These are phyloP conservation scores for Parathielavia appendiculata DNA, from an alignment of 495 filamentous ascomycete species.

Conservation along the genomic window DNA sequence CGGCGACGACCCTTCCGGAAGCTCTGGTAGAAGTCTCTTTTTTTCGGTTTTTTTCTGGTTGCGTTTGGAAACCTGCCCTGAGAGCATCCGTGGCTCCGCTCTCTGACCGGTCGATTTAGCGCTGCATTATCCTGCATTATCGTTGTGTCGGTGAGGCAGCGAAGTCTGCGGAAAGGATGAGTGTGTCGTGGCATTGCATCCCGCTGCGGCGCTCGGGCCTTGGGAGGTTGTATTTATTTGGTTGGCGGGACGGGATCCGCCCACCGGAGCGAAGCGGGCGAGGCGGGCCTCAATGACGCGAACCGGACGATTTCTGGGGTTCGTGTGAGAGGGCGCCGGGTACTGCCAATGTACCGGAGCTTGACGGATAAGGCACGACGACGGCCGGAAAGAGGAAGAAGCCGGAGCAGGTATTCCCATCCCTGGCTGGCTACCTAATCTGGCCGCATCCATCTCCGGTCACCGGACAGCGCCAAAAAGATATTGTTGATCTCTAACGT, in stretches of 20 bases:
- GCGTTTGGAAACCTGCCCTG: slow-evolving; percentile 1
- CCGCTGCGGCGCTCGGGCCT: background rate
- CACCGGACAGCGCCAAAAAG: background rate
- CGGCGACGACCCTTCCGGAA: slow-evolving; percentile 15
- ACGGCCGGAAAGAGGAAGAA: slow-evolving; percentile 11
- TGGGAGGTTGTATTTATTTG: slow-evolving; percentile 8
- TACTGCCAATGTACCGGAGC: slow-evolving; percentile 6
- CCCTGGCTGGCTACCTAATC: slow-evolving; percentile 20
- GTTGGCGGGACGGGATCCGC: slow-evolving; percentile 9
- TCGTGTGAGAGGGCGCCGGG: background rate
- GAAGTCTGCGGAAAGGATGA: slow-evolving; percentile 22
- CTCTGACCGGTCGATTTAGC: slow-evolving; percentile 29
- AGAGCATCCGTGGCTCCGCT: slow-evolving; percentile 20
- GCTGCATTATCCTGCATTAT: slow-evolving; percentile 32
- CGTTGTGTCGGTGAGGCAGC: slow-evolving; percentile 27
- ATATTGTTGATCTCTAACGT: no score
- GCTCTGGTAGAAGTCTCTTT: no score
- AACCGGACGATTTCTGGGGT: slow-evolving; percentile 9
- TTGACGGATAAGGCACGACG: slow-evolving; percentile 17
- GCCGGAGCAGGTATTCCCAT: slow-evolving; percentile 14
- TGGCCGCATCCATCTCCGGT: slow-evolving; percentile 19
- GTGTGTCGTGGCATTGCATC: slow-evolving; percentile 30
- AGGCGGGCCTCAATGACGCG: slow-evolving; percentile 24
- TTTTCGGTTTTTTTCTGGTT: slow-evolving; percentile 2
- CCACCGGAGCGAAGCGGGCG: slow-evolving; percentile 4